Evolutionary conservation across 768 basidiomycete genomes (phyloP).

Genomic region (Infundibulicybe gibba): DNA sequence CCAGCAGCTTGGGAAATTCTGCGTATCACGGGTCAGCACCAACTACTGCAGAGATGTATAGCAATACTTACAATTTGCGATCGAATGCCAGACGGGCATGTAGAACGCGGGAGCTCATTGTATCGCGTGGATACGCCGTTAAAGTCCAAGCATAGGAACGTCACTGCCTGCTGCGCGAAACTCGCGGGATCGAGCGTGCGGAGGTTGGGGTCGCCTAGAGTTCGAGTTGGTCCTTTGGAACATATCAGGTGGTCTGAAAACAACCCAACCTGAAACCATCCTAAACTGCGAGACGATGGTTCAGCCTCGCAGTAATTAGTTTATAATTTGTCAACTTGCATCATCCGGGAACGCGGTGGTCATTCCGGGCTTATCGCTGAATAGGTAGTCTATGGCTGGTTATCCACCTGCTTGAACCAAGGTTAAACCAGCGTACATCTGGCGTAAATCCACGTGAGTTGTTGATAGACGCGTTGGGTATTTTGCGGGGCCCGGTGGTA

Average conservation of each 20-base stretch:
- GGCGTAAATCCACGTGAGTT: not conserved
- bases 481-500: constrained; percentile 7
- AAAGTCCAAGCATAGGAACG: constrained; percentile 47
- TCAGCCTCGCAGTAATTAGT: too few species aligned
- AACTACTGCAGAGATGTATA: not conserved
- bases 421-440: constrained; percentile 22
- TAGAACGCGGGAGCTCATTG: constrained; percentile 32
- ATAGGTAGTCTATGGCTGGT: constrained; percentile 39
- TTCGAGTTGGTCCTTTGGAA: not conserved
- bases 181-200: constrained; percentile 43
- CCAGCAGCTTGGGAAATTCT: constrained; percentile 58
- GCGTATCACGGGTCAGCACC: not conserved
- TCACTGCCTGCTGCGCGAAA: constrained; percentile 42
- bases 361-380: constrained; percentile 38
- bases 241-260: not conserved
- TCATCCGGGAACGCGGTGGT: constrained; percentile 55
- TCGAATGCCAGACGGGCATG: constrained; percentile 45
- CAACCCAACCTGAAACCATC: constrained; percentile 1
- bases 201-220: constrained; percentile 35
- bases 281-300: too few species aligned
- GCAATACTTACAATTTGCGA: constrained; percentile 41
- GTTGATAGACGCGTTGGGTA: constrained; percentile 1
- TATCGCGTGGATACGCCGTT: constrained; percentile 32
- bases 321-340: constrained; percentile 24
- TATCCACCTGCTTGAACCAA: not conserved